phyloP scores from a whole-genome alignment of 495 filamentous ascomycete species.

The Aspergillus steynii region DNA sequence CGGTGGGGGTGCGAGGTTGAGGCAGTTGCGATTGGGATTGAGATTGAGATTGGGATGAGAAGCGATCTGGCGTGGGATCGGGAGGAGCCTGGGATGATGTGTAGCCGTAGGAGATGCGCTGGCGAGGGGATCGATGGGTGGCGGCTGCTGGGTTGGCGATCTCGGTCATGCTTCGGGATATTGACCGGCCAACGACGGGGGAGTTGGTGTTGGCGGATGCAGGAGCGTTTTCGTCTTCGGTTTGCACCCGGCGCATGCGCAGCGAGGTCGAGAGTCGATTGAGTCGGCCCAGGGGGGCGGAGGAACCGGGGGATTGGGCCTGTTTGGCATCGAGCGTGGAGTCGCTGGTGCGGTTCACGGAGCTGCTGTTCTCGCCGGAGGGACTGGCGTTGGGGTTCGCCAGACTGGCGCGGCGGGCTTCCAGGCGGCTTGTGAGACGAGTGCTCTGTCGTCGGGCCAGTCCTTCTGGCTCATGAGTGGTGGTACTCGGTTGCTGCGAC shows the following conservation, averaged over 20 bases:
- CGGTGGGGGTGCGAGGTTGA: constrained; percentile 43
- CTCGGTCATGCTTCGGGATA: constrained; percentile 44
- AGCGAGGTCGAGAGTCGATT: constrained; percentile 41
- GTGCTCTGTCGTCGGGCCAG: constrained; percentile 46
- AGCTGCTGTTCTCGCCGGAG: constrained; percentile 10
- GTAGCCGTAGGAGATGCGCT: constrained; percentile 46
- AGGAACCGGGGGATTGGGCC: constrained; percentile 29
- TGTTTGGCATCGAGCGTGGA: constrained; percentile 25
- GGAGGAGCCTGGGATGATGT: constrained; percentile 32
- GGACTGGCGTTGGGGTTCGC: constrained; percentile 40
- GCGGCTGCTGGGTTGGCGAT: constrained; percentile 31
- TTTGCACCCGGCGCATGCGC: constrained; percentile 33
- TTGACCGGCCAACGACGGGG: constrained; percentile 23
- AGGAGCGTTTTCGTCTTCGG: constrained; percentile 36
- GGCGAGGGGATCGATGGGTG: constrained; percentile 32
- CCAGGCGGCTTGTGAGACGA: constrained; percentile 67
- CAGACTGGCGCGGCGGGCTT: constrained; percentile 68
- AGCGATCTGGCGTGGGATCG: constrained; percentile 24
- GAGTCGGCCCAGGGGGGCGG: constrained; percentile 35
- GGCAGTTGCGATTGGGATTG: constrained; percentile 21
- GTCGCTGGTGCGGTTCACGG: constrained; percentile 9
- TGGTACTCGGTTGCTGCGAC: constrained; percentile 37
- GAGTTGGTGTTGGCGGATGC: constrained; percentile 14
- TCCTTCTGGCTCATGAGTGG: constrained; percentile 46
- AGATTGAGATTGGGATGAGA: constrained; percentile 22